A percentile compares a stretch with the other conserved stretches of the same genome.
Evolutionary conservation across 805 yeast species (phyloP).

Genomic region (Candida fluviatilis): DNA sequence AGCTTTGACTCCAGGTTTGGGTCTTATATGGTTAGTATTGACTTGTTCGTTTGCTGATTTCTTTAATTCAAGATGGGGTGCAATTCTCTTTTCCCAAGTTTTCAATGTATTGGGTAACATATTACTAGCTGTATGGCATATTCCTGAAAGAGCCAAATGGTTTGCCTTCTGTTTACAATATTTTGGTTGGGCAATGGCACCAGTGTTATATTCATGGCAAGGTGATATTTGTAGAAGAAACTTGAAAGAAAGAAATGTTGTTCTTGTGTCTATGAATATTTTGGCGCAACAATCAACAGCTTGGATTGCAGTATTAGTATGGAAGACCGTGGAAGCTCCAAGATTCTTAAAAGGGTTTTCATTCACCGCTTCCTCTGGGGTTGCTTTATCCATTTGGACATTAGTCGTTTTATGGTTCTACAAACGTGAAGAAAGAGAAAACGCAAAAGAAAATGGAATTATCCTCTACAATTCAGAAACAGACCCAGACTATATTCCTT

Average conservation of each 20-base stretch:
- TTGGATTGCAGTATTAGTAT: constrained; percentile 48
- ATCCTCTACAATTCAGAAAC: constrained; percentile 22
- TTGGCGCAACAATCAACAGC: constrained; percentile 53
- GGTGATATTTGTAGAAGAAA: constrained; percentile 56
- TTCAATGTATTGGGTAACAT: constrained; percentile 53
- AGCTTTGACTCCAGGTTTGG: constrained; percentile 45
- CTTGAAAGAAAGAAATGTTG: constrained; percentile 51
- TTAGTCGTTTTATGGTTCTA: constrained; percentile 47
- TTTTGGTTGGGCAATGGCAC: constrained; percentile 61
- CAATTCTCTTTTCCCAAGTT: constrained; percentile 48
- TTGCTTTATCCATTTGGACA: constrained; percentile 45
- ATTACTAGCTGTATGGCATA: constrained; percentile 56
- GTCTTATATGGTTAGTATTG: constrained; percentile 35
- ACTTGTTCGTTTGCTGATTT: constrained; percentile 37
- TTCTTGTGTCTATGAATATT: constrained; percentile 53
- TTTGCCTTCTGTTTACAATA: constrained; percentile 58
- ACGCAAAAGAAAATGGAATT: constrained; percentile 34
- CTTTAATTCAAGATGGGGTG: constrained; percentile 49
- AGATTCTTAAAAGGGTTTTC: constrained; percentile 51
- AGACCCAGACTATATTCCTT: constrained; percentile 11
- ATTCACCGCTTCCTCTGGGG: constrained; percentile 45
- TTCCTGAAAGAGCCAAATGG: constrained; percentile 58
- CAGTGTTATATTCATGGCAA: constrained; percentile 55
- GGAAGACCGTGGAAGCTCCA: constrained; percentile 59
- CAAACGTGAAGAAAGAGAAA: constrained; percentile 28